A percentile compares a stretch with the other conserved stretches of the same genome.
phyloP scores from a whole-genome alignment of 129 eudicot genomes.

The Erigeron canadensis region DNA sequence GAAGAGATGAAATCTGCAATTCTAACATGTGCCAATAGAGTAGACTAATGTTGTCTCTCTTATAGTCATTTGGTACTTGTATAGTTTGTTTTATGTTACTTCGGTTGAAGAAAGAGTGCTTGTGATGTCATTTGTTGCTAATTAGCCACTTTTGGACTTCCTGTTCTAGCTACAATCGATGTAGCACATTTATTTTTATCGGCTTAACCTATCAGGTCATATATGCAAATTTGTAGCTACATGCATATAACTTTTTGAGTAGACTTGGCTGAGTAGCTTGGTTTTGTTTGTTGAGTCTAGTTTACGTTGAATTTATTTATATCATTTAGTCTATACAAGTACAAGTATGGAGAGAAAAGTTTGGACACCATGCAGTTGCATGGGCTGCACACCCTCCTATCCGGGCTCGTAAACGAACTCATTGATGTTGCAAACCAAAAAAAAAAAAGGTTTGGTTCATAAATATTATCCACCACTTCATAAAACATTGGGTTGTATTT shows the following conservation, averaged over 20 bases:
- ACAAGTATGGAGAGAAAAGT: no score
- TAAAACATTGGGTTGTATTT: no score
- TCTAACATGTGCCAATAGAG: constrained; percentile 74
- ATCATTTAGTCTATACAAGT: no score
- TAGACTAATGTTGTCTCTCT: constrained; percentile 30
- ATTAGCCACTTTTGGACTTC: background rate
- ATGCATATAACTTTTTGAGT: background rate
- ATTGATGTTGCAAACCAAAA: no score
- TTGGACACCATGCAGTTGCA: no score
- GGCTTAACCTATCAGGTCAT: background rate
- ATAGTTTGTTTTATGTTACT: constrained; percentile 26
- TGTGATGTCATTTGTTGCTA: constrained; percentile 4
- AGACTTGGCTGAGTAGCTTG: background rate
- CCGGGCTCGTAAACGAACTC: no score
- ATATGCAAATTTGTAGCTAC: background rate
- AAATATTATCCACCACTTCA: no score
- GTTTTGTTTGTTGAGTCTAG: background rate
- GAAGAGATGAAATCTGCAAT: constrained; percentile 84
- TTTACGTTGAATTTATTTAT: no score
- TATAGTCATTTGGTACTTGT: constrained; percentile 13
- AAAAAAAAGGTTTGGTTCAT: no score
- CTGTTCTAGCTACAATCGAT: constrained; percentile 8
- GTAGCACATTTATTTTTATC: constrained; percentile 1
- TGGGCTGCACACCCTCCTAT: no score
- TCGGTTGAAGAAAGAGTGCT: constrained; percentile 5